Base-by-base conservation (phyloP, 129 eudicot species). In the Helianthus annuus region DNA sequence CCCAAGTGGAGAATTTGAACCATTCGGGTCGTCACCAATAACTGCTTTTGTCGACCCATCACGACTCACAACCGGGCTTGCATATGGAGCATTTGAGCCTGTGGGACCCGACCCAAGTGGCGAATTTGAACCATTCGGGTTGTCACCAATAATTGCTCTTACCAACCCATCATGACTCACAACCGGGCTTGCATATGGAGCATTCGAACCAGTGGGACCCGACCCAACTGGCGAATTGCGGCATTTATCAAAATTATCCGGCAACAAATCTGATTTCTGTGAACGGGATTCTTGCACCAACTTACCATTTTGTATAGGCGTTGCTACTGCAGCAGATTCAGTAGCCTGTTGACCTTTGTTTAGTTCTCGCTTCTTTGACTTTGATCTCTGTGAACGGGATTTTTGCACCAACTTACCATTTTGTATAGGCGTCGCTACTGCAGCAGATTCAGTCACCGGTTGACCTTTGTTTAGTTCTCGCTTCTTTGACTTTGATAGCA, bases 161-260 rank as follows among this genome's bases (percentile, higher is more conserved):
- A 69, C n/a, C 7, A 40, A 32, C 32, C 29, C 60, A 32, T n/a
- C 10, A 5, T 6, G 8, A 49, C 61, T 32, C 1, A 5, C 48
- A n/a, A 49, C 17, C 1, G 7, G 17, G 7, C 17, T 14, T 14
- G 56, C 56, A 51, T 15, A 51, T 34, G 10, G 42, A 29, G 45
- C 66, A 60, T 34, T 29, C 2, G 45, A 60, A 60, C 45, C 68
- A 11, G 59, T 69, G 69, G 64, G 64, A 59, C 69, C 68, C 14
- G 66, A 34, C 48, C 68, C 81, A 74, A 60, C 59, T 22, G 78
- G 57, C 10, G 80, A 61, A 71, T 45, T 48, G 45, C 59, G 45
- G 68, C 66, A 70, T 49, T 71, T 76, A 63, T 56, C 63, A 54
- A 38, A 17, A 54, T 40, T 38, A 57, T 44, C 73, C 39, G 78